Conservation (phyloP, 2,329 filamentous ascomycete species). For the Lasiodiplodia theobromae region DNA sequence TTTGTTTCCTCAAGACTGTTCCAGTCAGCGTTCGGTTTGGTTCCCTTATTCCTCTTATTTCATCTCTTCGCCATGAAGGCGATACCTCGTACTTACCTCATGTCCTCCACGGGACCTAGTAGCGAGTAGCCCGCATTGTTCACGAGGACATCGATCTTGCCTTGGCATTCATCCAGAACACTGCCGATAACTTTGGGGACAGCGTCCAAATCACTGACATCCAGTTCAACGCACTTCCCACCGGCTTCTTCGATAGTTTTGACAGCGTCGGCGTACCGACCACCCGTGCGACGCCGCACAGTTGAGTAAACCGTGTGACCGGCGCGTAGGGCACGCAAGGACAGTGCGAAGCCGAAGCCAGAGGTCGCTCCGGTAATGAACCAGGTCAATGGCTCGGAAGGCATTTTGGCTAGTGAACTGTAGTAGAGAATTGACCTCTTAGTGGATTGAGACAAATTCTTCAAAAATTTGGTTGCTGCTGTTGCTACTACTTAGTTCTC, state of each 20-base stretch:
- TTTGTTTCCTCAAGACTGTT: conserved; percentile 8
- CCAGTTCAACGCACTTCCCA: conserved; percentile 32
- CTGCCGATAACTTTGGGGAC: background rate
- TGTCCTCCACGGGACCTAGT: conserved; percentile 34
- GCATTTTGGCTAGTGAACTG: background rate
- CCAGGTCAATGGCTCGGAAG: conserved; percentile 29
- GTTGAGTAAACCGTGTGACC: conserved; percentile 39
- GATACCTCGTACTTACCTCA: background rate
- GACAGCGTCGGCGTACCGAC: conserved; percentile 1
- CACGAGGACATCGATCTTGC: conserved; percentile 36
- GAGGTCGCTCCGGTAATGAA: conserved; percentile 40
- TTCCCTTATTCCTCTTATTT: background rate
- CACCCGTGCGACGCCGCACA: conserved; percentile 30
- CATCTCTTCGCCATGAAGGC: background rate
- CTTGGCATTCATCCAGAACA: conserved; percentile 15
- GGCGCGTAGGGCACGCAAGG: conserved; percentile 30
- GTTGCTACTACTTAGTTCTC: background rate
- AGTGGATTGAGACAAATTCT: background rate
- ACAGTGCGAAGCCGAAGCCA: conserved; percentile 36
- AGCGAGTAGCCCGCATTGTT: conserved; percentile 40
- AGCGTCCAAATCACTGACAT: conserved; percentile 26
- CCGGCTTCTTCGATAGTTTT: conserved; percentile 9
- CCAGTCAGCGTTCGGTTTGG: background rate
- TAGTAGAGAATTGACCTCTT: background rate
- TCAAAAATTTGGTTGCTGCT: background rate